Percentiles rank a stretch among this genome's conserved stretches.
These are phyloP conservation scores for Citropsis articulata DNA, from an alignment of 345 rosid species.

Conservation along the genomic window DNA sequence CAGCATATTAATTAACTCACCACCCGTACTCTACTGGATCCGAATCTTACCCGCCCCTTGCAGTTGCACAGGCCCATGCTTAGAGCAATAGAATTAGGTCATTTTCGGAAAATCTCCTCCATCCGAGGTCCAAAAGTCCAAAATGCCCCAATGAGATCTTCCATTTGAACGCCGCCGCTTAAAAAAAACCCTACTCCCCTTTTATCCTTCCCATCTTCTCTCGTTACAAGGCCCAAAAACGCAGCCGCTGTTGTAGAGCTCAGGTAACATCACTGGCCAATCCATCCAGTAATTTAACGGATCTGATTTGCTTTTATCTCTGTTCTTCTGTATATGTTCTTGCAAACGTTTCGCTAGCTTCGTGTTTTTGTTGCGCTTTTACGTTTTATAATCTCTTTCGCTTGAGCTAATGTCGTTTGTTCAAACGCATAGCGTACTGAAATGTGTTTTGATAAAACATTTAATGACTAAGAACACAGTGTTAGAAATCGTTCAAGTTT, in stretches of 20 bases:
- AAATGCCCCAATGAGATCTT: background rate
- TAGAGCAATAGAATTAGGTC: background rate
- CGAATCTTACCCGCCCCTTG: background rate
- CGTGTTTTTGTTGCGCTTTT: background rate
- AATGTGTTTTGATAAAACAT: background rate
- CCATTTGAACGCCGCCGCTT: background rate
- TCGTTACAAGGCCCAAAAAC: background rate
- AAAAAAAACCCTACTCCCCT: conserved; percentile 15
- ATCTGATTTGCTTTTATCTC: background rate
- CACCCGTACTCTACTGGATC: background rate
- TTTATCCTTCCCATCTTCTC: background rate
- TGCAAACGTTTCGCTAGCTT: background rate
- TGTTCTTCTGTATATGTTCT: too few species aligned
- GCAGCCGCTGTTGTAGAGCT: conserved; percentile 4
- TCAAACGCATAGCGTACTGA: too few species aligned
- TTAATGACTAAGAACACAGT: background rate
- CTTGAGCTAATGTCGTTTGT: background rate
- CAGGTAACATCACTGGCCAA: conserved; percentile 1
- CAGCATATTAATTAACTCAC: background rate
- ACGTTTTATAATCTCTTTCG: background rate
- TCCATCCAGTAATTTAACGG: background rate
- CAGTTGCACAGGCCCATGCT: background rate
- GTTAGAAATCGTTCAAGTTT: background rate
- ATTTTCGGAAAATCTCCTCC: background rate
- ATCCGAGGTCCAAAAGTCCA: background rate